Percentiles rank a stretch among this genome's conserved stretches.
Evolutionary conservation across 1,284 basidiomycete species (phyloP).

Genomic region (Lignosus rhinocerotis): DNA sequence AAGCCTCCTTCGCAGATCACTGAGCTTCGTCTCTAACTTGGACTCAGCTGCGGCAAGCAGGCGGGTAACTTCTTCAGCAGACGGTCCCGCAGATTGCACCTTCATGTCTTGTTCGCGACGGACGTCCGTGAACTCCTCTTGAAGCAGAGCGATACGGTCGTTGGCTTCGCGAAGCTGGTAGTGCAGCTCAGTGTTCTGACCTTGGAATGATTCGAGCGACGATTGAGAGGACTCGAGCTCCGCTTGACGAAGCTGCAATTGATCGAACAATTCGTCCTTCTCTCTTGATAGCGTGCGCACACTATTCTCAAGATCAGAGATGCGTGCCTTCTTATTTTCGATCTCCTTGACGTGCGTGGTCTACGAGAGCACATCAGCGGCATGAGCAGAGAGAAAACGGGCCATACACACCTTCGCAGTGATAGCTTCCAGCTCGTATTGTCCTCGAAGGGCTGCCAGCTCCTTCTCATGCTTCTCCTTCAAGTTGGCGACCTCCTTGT

Average conservation of each 20-base stretch:
- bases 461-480: conserved; percentile 80
- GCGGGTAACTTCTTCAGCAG: conserved; percentile 71
- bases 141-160: conserved; percentile 69
- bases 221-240: conserved; percentile 82
- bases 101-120: conserved; percentile 57
- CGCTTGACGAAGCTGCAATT: conserved; percentile 82
- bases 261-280: conserved; percentile 80
- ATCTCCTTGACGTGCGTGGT: conserved; percentile 71
- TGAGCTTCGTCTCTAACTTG: conserved; percentile 74
- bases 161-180: conserved; percentile 82
- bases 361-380: conserved; percentile 41
- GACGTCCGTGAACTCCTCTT: conserved; percentile 71
- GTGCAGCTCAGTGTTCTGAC: conserved; percentile 79
- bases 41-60: conserved; percentile 78
- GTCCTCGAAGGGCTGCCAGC: conserved; percentile 58
- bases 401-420: conserved; percentile 63
- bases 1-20: conserved; percentile 65
- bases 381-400: background rate
- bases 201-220: conserved; percentile 71
- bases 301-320: conserved; percentile 69
- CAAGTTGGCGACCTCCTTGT: conserved; percentile 65
- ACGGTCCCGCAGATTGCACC: conserved; percentile 45
- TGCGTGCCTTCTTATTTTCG: conserved; percentile 58
- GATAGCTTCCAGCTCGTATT: conserved; percentile 77
- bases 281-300: conserved; percentile 68